A percentile compares a stretch with the other conserved stretches of the same genome.
Conservation (phyloP, 768 basidiomycete species). For the Xerocomellus intermedius region DNA sequence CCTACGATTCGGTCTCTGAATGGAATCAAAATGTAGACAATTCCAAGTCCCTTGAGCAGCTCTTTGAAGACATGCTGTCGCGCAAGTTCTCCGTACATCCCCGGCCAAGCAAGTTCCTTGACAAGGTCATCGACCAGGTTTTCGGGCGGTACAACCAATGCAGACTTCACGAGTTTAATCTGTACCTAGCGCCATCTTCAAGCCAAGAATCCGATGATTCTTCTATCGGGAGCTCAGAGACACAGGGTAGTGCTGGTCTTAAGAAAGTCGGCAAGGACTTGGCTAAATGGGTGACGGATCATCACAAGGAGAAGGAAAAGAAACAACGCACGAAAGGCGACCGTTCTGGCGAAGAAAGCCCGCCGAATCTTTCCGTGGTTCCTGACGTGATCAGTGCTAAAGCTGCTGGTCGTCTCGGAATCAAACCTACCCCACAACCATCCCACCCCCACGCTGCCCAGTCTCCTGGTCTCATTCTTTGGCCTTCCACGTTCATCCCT, state of each 20-base stretch:
- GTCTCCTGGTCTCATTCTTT: conserved; percentile 62
- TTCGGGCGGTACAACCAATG: conserved; percentile 51
- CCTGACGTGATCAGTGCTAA: conserved; percentile 35
- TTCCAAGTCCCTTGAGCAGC: conserved; percentile 50
- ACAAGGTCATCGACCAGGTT: conserved; percentile 41
- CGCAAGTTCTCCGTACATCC: conserved; percentile 51
- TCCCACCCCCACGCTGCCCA: conserved; percentile 40
- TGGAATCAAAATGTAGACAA: conserved; percentile 42
- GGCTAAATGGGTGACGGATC: conserved; percentile 39
- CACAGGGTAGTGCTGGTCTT: conserved; percentile 19
- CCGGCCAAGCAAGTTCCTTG: conserved; percentile 50
- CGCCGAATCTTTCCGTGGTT: conserved; percentile 19
- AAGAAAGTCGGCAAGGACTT: conserved; percentile 34
- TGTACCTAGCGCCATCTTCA: conserved; percentile 54
- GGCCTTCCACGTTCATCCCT: conserved; percentile 58
- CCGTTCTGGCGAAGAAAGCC: conserved; percentile 28
- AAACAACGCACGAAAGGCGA: conserved; percentile 21
- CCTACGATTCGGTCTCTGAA: conserved; percentile 29
- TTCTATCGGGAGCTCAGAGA: conserved; percentile 26
- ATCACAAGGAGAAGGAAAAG: conserved; percentile 29
- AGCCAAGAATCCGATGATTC: conserved; percentile 19
- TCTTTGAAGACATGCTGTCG: conserved; percentile 60
- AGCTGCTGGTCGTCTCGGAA: conserved; percentile 40
- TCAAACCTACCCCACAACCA: conserved; percentile 18
- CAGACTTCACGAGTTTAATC: conserved; percentile 47